A percentile compares a stretch with the other conserved stretches of the same genome.
phyloP scores from a whole-genome alignment of 345 rosid genomes.

The Boechera stricta region DNA sequence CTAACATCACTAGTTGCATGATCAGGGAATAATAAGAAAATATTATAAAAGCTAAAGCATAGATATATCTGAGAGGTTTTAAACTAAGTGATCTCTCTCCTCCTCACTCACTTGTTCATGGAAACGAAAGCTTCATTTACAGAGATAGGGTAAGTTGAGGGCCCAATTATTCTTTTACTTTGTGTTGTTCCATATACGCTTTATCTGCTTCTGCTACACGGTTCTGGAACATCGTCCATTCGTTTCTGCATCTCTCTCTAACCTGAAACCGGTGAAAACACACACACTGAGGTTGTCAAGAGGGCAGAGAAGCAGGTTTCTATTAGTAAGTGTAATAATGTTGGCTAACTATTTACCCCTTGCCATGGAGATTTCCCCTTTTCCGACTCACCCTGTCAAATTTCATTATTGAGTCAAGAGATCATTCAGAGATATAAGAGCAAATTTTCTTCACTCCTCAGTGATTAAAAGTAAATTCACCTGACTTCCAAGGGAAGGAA shows the following conservation, averaged over 20 bases:
- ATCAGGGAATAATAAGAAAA: background rate
- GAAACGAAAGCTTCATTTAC: constrained; percentile 44
- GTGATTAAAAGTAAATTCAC: constrained; percentile 46
- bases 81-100: constrained; percentile 35
- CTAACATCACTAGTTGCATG: constrained; percentile 14
- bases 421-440: constrained; percentile 6
- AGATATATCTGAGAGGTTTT: constrained; percentile 24
- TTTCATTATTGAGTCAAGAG: background rate
- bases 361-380: constrained; percentile 83
- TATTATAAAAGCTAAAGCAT: constrained; percentile 18
- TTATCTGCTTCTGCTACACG: constrained; percentile 74
- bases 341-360: constrained; percentile 62
- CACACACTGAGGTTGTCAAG: constrained; percentile 28
- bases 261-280: constrained; percentile 55
- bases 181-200: constrained; percentile 47
- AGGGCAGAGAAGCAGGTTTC: background rate
- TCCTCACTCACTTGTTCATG: constrained; percentile 34
- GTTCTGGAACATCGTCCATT: constrained; percentile 81
- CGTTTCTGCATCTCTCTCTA: constrained; percentile 74
- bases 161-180: constrained; percentile 7
- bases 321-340: background rate
- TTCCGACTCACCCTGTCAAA: constrained; percentile 67
- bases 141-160: constrained; percentile 18
- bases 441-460: constrained; percentile 13
- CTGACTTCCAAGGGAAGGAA: constrained; percentile 91